A percentile compares a stretch with the other conserved stretches of the same genome.
phyloP scores from a whole-genome alignment of 306 rosid genomes.

The Begonia fuchsioides region DNA sequence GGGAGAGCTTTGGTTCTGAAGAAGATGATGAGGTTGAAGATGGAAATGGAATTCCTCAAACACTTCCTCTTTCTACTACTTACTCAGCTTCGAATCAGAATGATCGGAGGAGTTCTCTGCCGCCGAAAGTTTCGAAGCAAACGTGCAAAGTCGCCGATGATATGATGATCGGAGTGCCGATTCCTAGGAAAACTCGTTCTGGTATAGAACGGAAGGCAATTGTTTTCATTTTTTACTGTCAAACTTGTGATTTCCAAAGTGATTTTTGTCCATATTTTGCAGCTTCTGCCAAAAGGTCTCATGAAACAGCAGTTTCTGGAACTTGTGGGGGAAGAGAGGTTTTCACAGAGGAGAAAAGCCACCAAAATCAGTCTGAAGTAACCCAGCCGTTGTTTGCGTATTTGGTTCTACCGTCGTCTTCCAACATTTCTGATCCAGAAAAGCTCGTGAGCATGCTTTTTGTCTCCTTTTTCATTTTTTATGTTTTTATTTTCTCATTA shows the following conservation, averaged over 20 bases:
- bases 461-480: neutral
- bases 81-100: constrained; percentile 17
- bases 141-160: constrained; percentile 24
- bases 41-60: constrained; percentile 16
- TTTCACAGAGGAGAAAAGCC: constrained; percentile 17
- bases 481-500: neutral
- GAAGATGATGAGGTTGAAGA: constrained; percentile 18
- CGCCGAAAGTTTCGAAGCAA: constrained; percentile 14
- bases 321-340: constrained; percentile 19
- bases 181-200: constrained; percentile 79
- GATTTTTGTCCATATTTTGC: neutral
- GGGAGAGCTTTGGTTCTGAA: constrained; percentile 29
- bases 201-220: constrained; percentile 18
- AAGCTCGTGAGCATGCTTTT: constrained; percentile 27
- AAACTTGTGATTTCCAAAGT: too few relatives aligned
- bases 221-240: constrained; percentile 1
- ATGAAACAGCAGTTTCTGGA: constrained; percentile 25
- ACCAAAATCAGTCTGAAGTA: constrained; percentile 9
- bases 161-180: constrained; percentile 32
- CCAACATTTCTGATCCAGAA: constrained; percentile 21
- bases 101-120: constrained; percentile 22
- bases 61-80: constrained; percentile 15
- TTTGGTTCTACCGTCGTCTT: constrained; percentile 21
- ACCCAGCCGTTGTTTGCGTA: constrained; percentile 15
- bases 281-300: constrained; percentile 50